Evolutionary conservation across 2,329 filamentous ascomycete genomes (phyloP), one percentile per base, ranked within the genome.

Genomic region (Sporothrix pallida): DNA sequence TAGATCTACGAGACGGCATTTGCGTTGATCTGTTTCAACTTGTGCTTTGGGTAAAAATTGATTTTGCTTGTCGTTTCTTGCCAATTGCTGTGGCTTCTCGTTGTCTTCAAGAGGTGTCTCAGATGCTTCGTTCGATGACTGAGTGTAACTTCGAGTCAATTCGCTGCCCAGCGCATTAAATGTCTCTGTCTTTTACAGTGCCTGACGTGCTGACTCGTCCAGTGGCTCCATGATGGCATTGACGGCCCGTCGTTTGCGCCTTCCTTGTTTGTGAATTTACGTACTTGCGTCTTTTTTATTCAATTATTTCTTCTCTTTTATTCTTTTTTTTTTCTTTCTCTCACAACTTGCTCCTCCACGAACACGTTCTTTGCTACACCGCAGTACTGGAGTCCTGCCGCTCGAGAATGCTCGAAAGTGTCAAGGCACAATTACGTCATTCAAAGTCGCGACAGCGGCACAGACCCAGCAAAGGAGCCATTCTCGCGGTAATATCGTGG

Each of bases 391-490:
- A 37, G 31, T 9, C 8, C 17, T 63, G 15, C 31, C 26, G n/a
- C 60, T 37, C 23, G 31, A 17, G 31, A 12, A 42, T 31, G 9
- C n/a, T 7, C 62, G 62, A 48, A 67, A 50, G 56, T 65, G 52
- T 46, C 52, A 50, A 58, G 50, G 68, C 50, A 70, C 52, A 70
- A 70, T 70, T 70, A 70, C 68, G 68, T 70, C 68, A 70, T 70
- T 26, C 50, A 70, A 37, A 26, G 50, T 44, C 52, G 68, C 48
- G 20, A 23, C 67, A 44, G 31, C 26, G 67, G 50, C 67, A 54
- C 50, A 70, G 67, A 56, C 31, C 46, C 46, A 50, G 63, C 44
- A 42, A 69, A 69, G 67, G 67, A 56, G 67, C 48, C 67, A 69
- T 69, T 54, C 67, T 69, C 67, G 67, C 67, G 48, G 67, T 54